Percentiles rank a stretch among this genome's conserved stretches.
phyloP scores from a whole-genome alignment of 164 flowering plant genomes.

The Brasenia schreberi region DNA sequence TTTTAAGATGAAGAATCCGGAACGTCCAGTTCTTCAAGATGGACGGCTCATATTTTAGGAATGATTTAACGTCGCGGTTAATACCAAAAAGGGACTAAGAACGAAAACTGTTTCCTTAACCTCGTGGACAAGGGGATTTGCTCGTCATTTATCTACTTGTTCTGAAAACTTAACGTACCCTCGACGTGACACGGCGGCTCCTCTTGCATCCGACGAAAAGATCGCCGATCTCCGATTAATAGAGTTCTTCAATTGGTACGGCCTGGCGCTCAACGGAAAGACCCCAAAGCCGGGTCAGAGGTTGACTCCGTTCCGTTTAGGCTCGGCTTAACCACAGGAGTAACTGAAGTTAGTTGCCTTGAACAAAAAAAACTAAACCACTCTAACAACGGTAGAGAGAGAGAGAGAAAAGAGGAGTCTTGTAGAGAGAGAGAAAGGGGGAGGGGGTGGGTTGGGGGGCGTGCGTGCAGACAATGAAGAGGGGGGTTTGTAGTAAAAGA shows the following conservation, averaged over 20 bases:
- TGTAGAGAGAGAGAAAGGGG: background rate
- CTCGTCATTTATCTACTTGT: too few relatives aligned
- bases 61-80: too few relatives aligned
- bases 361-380: background rate
- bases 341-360: background rate
- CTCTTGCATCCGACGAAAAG: too few relatives aligned
- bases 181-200: too few relatives aligned
- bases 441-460: background rate
- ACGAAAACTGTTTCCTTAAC: too few relatives aligned
- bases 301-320: background rate
- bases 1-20: too few relatives aligned
- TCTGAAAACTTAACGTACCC: too few relatives aligned
- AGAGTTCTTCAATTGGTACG: background rate
- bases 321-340: background rate
- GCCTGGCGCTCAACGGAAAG: background rate
- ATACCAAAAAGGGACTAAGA: too few relatives aligned
- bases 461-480: background rate
- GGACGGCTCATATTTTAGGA: too few relatives aligned
- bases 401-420: background rate
- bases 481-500: background rate
- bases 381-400: background rate
- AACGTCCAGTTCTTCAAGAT: too few relatives aligned
- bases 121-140: too few relatives aligned
- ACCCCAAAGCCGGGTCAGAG: background rate
- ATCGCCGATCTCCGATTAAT: background rate